A percentile compares a stretch with the other conserved stretches of the same genome.
phyloP scores from a whole-genome alignment of 129 eudicot genomes.

The Heracleum sosnowskyi region DNA sequence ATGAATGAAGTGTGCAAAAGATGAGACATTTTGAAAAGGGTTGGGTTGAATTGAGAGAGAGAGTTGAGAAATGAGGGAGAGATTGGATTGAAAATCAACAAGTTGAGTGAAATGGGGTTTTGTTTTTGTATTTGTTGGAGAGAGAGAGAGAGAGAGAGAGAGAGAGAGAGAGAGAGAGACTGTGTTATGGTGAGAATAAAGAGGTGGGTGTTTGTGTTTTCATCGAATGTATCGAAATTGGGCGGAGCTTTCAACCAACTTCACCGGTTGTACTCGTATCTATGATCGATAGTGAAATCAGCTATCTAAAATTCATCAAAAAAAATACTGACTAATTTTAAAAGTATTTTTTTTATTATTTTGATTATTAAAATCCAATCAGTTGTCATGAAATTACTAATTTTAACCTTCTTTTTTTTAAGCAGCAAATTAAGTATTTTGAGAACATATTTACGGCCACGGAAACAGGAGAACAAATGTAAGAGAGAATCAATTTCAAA shows the following conservation, averaged over 20 bases:
- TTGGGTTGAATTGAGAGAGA: not conserved
- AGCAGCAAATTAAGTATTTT: too few relatives aligned
- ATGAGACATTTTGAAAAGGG: slow-evolving; percentile 44
- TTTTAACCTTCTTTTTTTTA: too few relatives aligned
- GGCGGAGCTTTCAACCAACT: slow-evolving; percentile 65
- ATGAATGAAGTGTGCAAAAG: slow-evolving; percentile 74
- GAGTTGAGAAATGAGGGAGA: slow-evolving; percentile 11
- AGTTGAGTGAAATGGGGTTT: not conserved
- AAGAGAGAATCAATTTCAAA: too few relatives aligned
- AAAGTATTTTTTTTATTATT: too few relatives aligned
- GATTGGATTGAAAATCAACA: slow-evolving; percentile 6
- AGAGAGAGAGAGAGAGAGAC: too few relatives aligned
- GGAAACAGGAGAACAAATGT: too few relatives aligned
- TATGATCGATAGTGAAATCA: not conserved
- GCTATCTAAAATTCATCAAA: too few relatives aligned
- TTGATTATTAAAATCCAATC: too few relatives aligned
- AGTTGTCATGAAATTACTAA: too few relatives aligned
- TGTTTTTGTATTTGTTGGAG: not conserved
- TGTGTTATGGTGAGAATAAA: slow-evolving; percentile 7
- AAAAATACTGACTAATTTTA: too few relatives aligned
- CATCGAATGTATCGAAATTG: slow-evolving; percentile 55
- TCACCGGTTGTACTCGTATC: slow-evolving; percentile 24
- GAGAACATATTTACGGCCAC: too few relatives aligned
- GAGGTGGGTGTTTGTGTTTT: slow-evolving; percentile 7
- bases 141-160: too few relatives aligned